Evolutionary conservation across 2,329 filamentous ascomycete genomes (phyloP).

Genomic region (Lomentospora prolificans): DNA sequence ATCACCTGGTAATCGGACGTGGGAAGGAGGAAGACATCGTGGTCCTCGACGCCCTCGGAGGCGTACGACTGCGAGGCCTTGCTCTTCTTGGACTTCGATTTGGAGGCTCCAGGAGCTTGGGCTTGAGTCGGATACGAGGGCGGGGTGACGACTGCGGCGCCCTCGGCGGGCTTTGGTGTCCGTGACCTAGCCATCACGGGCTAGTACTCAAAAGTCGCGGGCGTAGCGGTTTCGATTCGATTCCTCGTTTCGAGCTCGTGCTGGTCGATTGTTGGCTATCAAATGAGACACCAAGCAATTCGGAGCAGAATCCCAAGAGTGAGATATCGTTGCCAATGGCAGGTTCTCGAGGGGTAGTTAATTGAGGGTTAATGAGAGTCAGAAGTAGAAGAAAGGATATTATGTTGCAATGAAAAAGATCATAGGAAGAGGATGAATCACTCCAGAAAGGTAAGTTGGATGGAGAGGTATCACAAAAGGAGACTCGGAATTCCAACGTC

Average conservation of each 20-base stretch:
- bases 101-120: conserved; percentile 16
- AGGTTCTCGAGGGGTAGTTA: not conserved
- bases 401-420: not conserved
- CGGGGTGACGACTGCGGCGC: not conserved
- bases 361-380: conserved; percentile 6
- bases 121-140: not conserved
- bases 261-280: not conserved
- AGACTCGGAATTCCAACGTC: not conserved
- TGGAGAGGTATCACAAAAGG: too few species aligned
- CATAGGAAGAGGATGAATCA: too few species aligned
- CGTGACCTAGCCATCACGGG: conserved; percentile 3
- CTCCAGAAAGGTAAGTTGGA: too few species aligned
- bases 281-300: not conserved
- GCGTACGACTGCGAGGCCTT: conserved; percentile 47
- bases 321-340: not conserved
- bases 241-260: not conserved
- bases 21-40: conserved; percentile 85
- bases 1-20: conserved; percentile 74
- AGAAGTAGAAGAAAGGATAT: not conserved
- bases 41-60: conserved; percentile 72
- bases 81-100: conserved; percentile 28
- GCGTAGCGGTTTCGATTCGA: not conserved
- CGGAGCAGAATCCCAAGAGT: not conserved
- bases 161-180: conserved; percentile 7
- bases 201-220: not conserved